Evolutionary conservation across 345 rosid species (phyloP).

Genomic region (Nasturtium officinale): DNA sequence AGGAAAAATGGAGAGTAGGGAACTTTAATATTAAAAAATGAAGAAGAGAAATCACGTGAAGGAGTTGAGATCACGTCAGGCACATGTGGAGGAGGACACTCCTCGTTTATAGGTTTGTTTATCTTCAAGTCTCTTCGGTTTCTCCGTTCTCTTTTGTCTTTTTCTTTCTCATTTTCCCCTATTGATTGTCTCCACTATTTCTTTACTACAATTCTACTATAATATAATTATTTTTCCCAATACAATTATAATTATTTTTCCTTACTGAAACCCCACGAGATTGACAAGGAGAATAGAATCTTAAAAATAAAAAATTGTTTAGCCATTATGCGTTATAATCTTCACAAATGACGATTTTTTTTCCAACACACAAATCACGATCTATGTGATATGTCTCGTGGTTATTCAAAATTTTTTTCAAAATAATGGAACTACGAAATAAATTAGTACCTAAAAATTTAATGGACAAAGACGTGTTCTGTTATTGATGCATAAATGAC

Average conservation of each 20-base stretch:
- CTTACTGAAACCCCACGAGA: not conserved
- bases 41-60: slow-evolving; percentile 39
- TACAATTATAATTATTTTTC: not conserved
- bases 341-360: not conserved
- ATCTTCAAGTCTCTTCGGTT: slow-evolving; percentile 34
- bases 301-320: not conserved
- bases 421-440: not conserved
- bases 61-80: slow-evolving; percentile 42
- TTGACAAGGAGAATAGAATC: not conserved
- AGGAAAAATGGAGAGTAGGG: slow-evolving; percentile 8
- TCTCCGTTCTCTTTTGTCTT: slow-evolving; percentile 46
- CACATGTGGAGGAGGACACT: slow-evolving; percentile 35
- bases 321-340: not conserved
- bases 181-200: not conserved
- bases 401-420: not conserved
- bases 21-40: not conserved
- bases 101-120: slow-evolving; percentile 14
- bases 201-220: not conserved
- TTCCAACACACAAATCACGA: not conserved
- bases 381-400: not conserved
- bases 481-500: slow-evolving; percentile 8
- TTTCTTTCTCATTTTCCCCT: not conserved
- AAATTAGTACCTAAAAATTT: not conserved
- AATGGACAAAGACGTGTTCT: not conserved
- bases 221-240: not conserved